Evolutionary conservation across 2,329 filamentous ascomycete genomes (phyloP), one percentile per base, ranked within the genome.

Genomic region (Herpotrichia juniperi): DNA sequence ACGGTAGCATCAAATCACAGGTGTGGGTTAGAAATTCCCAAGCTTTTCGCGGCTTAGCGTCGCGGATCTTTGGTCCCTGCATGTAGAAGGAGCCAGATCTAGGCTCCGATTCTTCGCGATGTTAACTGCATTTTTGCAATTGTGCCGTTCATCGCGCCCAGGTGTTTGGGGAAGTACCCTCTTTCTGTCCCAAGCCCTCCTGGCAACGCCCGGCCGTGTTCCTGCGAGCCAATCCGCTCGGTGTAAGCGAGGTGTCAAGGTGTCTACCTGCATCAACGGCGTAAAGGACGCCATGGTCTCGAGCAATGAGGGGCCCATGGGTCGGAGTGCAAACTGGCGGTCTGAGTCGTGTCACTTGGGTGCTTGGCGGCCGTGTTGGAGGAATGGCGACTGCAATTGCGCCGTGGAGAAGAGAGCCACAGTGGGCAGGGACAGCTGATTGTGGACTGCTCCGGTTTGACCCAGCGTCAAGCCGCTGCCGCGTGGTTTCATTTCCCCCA

Each of bases 301-400:
- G 56, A 61, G n/a, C n/a, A n/a, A 5, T 12, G 32, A 35, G 8
- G 34, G 34, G 34, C 19, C 34, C 5, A 17, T 7, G 34, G 34
- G 22, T 8, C 7, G 16, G 16, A 39, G 51, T 51, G 45, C 61
- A 57, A 62, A 65, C 56, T 63, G 59, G 67, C 67, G 67, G 67
- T 69, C 66, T 68, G 17, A 49, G 26, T n/a, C 19, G 26, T 21
- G 28, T 26, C 50, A 50, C 56, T 56, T 50, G 56, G 10, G 8
- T 40, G 19, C 37, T 40, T 32, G 42, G 49, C 49, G 49, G 56
- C 42, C 40, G 19, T 19, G 44, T 50, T 48, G 48, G 42, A 56
- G 48, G 46, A 45, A 43, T 49, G 42, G 34, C 10, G 42, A 39
- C 19, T 22, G 4, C 21, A 42, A 50, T 35, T 24, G 25, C 31